Base-by-base conservation (phyloP, 225 moss, liverwort and hornwort genomes). In the Pseudisothecium myosuroides region DNA sequence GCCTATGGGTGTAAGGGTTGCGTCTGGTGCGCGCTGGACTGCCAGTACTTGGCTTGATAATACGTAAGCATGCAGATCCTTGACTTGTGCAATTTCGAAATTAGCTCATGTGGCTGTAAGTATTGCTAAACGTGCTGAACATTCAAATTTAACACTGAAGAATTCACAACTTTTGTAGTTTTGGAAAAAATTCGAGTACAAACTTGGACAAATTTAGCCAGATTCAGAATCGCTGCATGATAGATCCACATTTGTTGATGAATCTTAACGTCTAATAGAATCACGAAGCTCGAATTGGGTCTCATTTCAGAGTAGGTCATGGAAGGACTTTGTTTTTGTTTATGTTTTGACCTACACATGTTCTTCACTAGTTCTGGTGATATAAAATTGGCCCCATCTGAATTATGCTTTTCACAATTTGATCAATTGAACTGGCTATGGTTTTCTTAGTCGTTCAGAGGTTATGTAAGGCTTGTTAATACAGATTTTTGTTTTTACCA, bases 31-130 rank as follows among this genome's bases (percentile, higher is more conserved):
- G 86, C 91, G 93, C 14, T 94, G 94, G 91, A 94, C 92, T 82
- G 95, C 95, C 63, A 94, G 92, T 88, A 95, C 93, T 61, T 95
- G 95, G 95, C 93, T 95, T 68, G 95, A 95, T 86, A 93, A 94
- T 90, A 83, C 89, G 95, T 95, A 94, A 93, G 94, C 74, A 45
- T 66, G 18, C 77, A 81, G 27, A 56, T 85, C 60, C 68, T 85
- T 64, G 41, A 47, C 54, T 31, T 29, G 8, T 76, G 66, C 16
- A 62, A 23, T 64, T 65, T 78, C 31, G 41, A 79, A 32, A 23
- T 54, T 41, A 39, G 54, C 77, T 45, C 43, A 12, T 85, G 17
- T 34, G 59, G 17, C 45, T 68, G 24, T 4, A 31, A 69, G 71
- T 58, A 41, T 56, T 39, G n/a, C 52, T 63, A 11, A 52, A 76